Base-by-base conservation (phyloP, 2,329 filamentous ascomycete species). In the Dendryphion nanum region DNA sequence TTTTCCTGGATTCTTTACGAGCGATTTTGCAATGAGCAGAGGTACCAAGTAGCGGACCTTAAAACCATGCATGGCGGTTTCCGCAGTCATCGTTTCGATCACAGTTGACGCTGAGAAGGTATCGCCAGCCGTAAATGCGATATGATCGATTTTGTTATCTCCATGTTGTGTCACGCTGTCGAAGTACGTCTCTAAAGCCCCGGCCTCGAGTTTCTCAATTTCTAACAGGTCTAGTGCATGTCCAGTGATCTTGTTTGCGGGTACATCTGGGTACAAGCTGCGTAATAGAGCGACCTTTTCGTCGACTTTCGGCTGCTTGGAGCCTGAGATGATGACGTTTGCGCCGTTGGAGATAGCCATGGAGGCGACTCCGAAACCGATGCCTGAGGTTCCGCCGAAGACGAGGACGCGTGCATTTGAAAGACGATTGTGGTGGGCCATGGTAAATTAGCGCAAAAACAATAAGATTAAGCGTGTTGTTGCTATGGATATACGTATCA, bases 321-420 rank as follows among this genome's bases (percentile, higher is more conserved):
- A 84, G 12, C 77, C 79, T 8, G 78, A 77, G 50, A 86, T 75
- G 31, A 70, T 75, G 10, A 86, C 76, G 13, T 53, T 59, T 20
- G 76, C 76, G 21, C 78, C 78, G 35, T 75, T 66, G 28, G 76
- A 76, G 24, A 84, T 59, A 3, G 70, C 65, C 15, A 74, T 75
- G 66, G 79, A 74, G 31, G 82, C 81, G 5, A 82, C 75, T 37
- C 68, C 74, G 46, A 74, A 79, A 20, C 82, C 83, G 26, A 86
- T 83, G 32, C 82, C 82, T 28, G 77, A 75, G 0, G 79, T 78
- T 24, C 81, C 83, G 26, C 82, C 83, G 37, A 86, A 72, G 55
- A 86, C 63, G 24, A 86, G 73, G 51, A 83, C 65, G 45, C 67
- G 70, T 19, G 65, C 53, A 45, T 65, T 64, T 31, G 63, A 51